These are phyloP conservation scores for Gremmenia infestans DNA, from an alignment of 2,329 filamentous ascomycete species.

Conservation along the genomic window DNA sequence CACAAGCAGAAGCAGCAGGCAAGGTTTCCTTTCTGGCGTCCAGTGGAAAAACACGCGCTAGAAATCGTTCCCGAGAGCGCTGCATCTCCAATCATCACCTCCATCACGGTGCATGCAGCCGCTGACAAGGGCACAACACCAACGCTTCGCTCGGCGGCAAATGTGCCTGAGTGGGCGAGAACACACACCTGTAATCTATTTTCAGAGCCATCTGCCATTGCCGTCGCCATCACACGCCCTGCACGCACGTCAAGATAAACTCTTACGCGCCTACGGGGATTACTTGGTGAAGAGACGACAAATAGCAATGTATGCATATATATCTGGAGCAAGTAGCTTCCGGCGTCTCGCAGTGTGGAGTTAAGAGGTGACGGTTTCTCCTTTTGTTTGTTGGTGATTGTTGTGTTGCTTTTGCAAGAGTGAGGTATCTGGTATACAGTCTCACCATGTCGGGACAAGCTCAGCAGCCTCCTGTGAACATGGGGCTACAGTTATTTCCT, in stretches of 20 bases:
- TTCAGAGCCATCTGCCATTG: slow-evolving; percentile 10
- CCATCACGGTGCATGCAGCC: slow-evolving; percentile 23
- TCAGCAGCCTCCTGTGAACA: slow-evolving; percentile 22
- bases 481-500: slow-evolving; percentile 31
- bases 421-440: slow-evolving; percentile 7
- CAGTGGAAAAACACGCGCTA: background rate
- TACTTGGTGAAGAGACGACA: background rate
- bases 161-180: background rate
- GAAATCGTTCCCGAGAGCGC: background rate
- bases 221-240: slow-evolving; percentile 15
- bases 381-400: slow-evolving; percentile 4
- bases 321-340: background rate
- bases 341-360: background rate
- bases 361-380: background rate
- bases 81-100: slow-evolving; percentile 8
- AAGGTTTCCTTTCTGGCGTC: background rate
- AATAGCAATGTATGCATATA: background rate
- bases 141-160: slow-evolving; percentile 10
- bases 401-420: background rate
- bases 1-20: background rate
- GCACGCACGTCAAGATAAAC: slow-evolving; percentile 13
- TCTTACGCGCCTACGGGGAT: slow-evolving; percentile 16
- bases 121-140: slow-evolving; percentile 12
- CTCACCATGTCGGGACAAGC: slow-evolving; percentile 20
- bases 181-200: slow-evolving; percentile 16